Conservation (phyloP, 1,284 basidiomycete species). For the Caloboletus firmus region DNA sequence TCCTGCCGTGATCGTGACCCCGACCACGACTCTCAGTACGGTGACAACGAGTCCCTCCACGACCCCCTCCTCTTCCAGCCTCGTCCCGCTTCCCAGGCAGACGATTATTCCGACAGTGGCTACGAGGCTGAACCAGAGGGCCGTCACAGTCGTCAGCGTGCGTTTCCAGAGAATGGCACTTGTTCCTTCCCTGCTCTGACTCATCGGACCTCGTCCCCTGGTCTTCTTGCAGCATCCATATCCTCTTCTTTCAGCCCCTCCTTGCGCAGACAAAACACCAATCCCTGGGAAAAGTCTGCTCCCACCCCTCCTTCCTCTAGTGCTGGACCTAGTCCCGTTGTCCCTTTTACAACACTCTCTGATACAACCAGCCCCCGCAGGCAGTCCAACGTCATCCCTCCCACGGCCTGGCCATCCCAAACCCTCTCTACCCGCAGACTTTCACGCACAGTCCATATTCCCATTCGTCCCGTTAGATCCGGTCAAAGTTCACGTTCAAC, state of each 20-base stretch:
- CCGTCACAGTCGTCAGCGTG: slow-evolving; percentile 74
- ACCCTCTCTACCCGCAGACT: slow-evolving; percentile 66
- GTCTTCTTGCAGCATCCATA: slow-evolving; percentile 58
- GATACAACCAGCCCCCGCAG: slow-evolving; percentile 66
- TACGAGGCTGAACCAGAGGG: slow-evolving; percentile 74
- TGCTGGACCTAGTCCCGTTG: slow-evolving; percentile 44
- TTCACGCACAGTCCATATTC: slow-evolving; percentile 79
- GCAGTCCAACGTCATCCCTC: slow-evolving; percentile 47
- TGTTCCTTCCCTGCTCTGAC: slow-evolving; percentile 46
- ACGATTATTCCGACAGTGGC: slow-evolving; percentile 75
- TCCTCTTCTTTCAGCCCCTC: slow-evolving; percentile 62
- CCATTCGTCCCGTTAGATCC: slow-evolving; percentile 64
- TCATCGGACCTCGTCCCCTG: slow-evolving; percentile 55
- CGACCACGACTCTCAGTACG: slow-evolving; percentile 51
- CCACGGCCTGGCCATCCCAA: slow-evolving; percentile 56
- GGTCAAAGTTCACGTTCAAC: slow-evolving; percentile 91
- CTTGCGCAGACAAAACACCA: slow-evolving; percentile 61
- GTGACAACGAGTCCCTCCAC: slow-evolving; percentile 54
- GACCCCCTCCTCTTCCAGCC: slow-evolving; percentile 61
- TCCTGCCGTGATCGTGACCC: slow-evolving; percentile 48
- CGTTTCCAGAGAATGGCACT: slow-evolving; percentile 52
- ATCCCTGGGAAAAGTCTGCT: slow-evolving; percentile 65
- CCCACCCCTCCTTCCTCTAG: slow-evolving; percentile 54
- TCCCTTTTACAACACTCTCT: slow-evolving; percentile 55
- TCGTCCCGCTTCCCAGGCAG: slow-evolving; percentile 54